Conservation (phyloP, 106 monocot genomes). For the Acorus calamus region DNA sequence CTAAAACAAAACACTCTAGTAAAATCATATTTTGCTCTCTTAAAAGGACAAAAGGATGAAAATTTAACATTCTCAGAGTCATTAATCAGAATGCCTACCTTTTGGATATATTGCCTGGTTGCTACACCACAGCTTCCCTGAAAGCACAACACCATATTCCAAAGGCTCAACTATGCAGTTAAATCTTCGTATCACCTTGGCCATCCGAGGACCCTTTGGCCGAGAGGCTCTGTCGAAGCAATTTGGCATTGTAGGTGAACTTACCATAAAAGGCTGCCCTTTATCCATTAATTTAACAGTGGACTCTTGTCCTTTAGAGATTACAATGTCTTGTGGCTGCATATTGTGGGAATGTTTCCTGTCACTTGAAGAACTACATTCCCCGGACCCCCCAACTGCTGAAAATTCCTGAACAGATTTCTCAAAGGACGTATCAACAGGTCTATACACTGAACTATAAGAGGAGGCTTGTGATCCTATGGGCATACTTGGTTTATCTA, state of each 20-base stretch:
- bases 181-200: slow-evolving; percentile 54
- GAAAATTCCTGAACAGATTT: no score
- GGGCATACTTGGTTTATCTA: no score
- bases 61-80: no score
- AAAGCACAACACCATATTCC: slow-evolving; percentile 50
- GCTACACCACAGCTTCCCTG: slow-evolving; percentile 67
- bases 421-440: no score
- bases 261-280: slow-evolving; percentile 12
- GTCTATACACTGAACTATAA: no score
- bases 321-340: slow-evolving; percentile 8
- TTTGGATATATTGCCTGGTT: slow-evolving; percentile 76
- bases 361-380: background rate
- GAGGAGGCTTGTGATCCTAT: no score
- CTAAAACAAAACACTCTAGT: no score
- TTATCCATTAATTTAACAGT: slow-evolving; percentile 6
- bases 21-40: no score
- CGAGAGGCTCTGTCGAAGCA: slow-evolving; percentile 21
- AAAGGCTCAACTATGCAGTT: slow-evolving; percentile 56
- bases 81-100: slow-evolving; percentile 31
- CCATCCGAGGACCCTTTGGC: slow-evolving; percentile 60
- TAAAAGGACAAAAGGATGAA: no score
- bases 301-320: slow-evolving; percentile 7
- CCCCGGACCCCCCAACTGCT: no score
- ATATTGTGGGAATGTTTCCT: background rate
- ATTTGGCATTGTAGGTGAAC: slow-evolving; percentile 14